These are phyloP conservation scores for Arthonia radiata DNA, from an alignment of 495 filamentous ascomycete genomes.

Conservation along the genomic window DNA sequence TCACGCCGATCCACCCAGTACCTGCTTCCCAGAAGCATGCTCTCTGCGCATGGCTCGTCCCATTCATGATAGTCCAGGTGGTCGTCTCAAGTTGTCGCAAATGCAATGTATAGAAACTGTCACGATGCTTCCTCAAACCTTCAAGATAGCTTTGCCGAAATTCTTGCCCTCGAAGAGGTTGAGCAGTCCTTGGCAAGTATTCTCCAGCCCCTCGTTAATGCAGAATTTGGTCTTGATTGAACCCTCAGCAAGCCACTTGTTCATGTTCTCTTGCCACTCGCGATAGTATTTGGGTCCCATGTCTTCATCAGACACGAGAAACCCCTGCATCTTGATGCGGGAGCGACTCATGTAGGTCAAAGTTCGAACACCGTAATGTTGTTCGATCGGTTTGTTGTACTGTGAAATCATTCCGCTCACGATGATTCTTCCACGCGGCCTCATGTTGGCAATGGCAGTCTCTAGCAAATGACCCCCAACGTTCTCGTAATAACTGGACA, in stretches of 20 bases:
- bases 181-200: conserved; percentile 54
- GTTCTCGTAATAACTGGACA: conserved; percentile 90
- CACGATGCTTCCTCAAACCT: too few species aligned
- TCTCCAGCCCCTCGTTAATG: conserved; percentile 62
- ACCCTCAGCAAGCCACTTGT: conserved; percentile 67
- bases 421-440: conserved; percentile 42
- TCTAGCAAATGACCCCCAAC: conserved; percentile 78
- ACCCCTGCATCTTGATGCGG: conserved; percentile 44
- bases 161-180: conserved; percentile 78
- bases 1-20: too few species aligned
- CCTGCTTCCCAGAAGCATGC: too few species aligned
- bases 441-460: conserved; percentile 45
- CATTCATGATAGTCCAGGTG: too few species aligned
- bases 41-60: too few species aligned
- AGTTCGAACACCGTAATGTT: conserved; percentile 49
- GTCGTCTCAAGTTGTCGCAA: too few species aligned
- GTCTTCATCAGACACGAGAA: conserved; percentile 41
- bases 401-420: conserved; percentile 49
- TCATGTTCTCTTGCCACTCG: conserved; percentile 62
- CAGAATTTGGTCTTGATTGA: conserved; percentile 46
- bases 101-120: too few species aligned
- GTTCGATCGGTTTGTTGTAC: conserved; percentile 38
- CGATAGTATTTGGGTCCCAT: conserved; percentile 44
- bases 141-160: conserved; percentile 73
- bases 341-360: too few species aligned